A percentile compares a stretch with the other conserved stretches of the same genome.
Conservation (phyloP, 176 grass and related monocot species). For the Stipa capillata region DNA sequence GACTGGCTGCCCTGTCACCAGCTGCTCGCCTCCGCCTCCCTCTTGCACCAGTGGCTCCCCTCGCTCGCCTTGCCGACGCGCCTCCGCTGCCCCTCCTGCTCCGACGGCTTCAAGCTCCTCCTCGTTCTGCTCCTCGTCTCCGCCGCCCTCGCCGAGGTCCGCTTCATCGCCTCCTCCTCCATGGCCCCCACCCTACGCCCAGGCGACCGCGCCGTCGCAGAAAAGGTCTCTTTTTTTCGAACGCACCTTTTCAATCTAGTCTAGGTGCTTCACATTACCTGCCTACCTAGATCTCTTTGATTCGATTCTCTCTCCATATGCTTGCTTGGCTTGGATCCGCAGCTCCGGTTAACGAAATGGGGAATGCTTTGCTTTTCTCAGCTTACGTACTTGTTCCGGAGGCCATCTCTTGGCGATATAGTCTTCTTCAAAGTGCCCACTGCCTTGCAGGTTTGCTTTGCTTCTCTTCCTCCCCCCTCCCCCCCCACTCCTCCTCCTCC, state of each 20-base stretch:
- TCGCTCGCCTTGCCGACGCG: background rate
- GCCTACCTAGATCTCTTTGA: background rate
- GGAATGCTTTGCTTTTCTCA: slow-evolving; percentile 1
- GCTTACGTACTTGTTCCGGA: slow-evolving; percentile 46
- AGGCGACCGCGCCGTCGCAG: slow-evolving; percentile 33
- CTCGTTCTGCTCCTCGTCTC: slow-evolving; percentile 39
- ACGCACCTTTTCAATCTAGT: too few relatives aligned
- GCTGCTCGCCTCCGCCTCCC: slow-evolving; percentile 12
- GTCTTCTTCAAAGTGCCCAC: slow-evolving; percentile 38
- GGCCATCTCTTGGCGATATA: slow-evolving; percentile 37
- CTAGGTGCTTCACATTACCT: too few relatives aligned
- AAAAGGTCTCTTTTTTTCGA: background rate
- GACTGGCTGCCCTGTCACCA: slow-evolving; percentile 42
- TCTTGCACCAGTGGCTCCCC: slow-evolving; percentile 1
- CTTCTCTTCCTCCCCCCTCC: background rate
- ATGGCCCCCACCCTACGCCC: slow-evolving; percentile 38
- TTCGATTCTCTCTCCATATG: background rate
- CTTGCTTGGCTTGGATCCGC: background rate
- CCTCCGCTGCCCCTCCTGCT: slow-evolving; percentile 1
- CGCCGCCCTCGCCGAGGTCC: slow-evolving; percentile 37
- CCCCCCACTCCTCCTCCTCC: background rate
- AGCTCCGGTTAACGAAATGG: background rate
- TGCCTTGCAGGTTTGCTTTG: slow-evolving; percentile 8
- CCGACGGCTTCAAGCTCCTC: slow-evolving; percentile 38
- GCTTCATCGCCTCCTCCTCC: slow-evolving; percentile 43